phyloP scores from a whole-genome alignment of 1,139 yeast species.

The Candida smagusa region DNA sequence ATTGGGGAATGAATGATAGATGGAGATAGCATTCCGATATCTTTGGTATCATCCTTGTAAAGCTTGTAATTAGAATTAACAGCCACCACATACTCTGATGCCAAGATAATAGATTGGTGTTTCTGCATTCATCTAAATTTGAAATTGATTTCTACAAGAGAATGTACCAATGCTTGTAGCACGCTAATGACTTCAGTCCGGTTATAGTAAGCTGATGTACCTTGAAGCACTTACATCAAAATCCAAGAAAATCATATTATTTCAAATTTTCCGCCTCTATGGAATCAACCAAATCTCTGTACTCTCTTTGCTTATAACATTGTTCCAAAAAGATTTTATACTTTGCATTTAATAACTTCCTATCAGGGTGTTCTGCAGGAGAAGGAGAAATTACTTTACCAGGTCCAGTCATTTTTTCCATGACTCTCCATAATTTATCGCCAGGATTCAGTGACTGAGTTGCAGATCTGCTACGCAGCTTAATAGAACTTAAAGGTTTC shows the following conservation, averaged over 20 bases:
- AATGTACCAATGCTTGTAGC: too few species aligned
- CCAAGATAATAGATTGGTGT: too few species aligned
- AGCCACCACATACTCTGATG: too few species aligned
- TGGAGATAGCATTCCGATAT: too few species aligned
- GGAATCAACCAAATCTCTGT: conserved; percentile 65
- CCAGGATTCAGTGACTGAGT: conserved; percentile 33
- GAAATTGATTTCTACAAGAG: too few species aligned
- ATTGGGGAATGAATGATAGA: too few species aligned
- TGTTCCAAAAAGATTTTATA: conserved; percentile 85
- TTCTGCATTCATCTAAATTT: too few species aligned
- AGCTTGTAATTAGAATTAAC: too few species aligned
- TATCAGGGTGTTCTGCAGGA: conserved; percentile 55
- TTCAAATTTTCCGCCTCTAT: conserved; percentile 33
- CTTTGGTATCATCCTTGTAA: too few species aligned
- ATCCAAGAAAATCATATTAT: too few species aligned
- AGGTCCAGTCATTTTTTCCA: conserved; percentile 80
- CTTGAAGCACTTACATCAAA: neutral
- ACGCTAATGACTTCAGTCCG: neutral
- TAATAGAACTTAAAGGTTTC: conserved; percentile 33
- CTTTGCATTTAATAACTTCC: conserved; percentile 69
- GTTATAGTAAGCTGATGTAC: neutral
- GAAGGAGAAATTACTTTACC: conserved; percentile 78
- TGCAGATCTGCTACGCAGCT: conserved; percentile 16
- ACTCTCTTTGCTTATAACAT: conserved; percentile 74
- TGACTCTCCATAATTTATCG: conserved; percentile 75